Percentiles rank a stretch among this genome's conserved stretches.
phyloP scores from a whole-genome alignment of 371 early-diverging fungal genomes.

The Rhizomucor miehei region DNA sequence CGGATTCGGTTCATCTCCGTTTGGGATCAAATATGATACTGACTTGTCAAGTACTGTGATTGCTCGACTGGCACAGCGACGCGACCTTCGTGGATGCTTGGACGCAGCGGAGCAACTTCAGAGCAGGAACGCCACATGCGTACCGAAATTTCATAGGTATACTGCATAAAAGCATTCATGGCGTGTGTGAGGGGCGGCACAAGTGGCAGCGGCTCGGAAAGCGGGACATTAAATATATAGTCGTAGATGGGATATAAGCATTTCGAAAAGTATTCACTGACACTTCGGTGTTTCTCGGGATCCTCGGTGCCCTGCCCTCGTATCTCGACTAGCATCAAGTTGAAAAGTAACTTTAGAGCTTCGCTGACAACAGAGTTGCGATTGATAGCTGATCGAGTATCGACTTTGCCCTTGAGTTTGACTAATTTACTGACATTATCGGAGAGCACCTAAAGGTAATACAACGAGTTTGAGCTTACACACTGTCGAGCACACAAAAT shows the following conservation, averaged over 20 bases:
- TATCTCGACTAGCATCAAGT: slow-evolving; percentile 47
- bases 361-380: slow-evolving; percentile 50
- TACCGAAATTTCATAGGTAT: slow-evolving; percentile 33
- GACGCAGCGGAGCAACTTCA: slow-evolving; percentile 10
- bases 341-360: slow-evolving; percentile 59
- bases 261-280: slow-evolving; percentile 17
- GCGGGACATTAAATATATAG: slow-evolving; percentile 41
- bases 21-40: slow-evolving; percentile 38
- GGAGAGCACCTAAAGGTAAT: background rate
- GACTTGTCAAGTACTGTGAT: slow-evolving; percentile 24
- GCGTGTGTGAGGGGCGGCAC: slow-evolving; percentile 75
- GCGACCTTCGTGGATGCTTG: slow-evolving; percentile 12
- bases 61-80: slow-evolving; percentile 11
- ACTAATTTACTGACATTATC: slow-evolving; percentile 5
- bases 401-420: background rate
- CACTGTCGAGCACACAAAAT: background rate
- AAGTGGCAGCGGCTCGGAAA: slow-evolving; percentile 53
- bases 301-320: slow-evolving; percentile 10
- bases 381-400: slow-evolving; percentile 25
- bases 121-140: slow-evolving; percentile 41
- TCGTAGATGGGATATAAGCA: slow-evolving; percentile 33
- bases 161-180: slow-evolving; percentile 70
- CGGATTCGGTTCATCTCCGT: slow-evolving; percentile 18
- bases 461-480: background rate
- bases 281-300: slow-evolving; percentile 15